Evolutionary conservation across 1,139 yeast genomes (phyloP), one percentile per base, ranked within the genome.

Genomic region (Maudiozyma humilis): DNA sequence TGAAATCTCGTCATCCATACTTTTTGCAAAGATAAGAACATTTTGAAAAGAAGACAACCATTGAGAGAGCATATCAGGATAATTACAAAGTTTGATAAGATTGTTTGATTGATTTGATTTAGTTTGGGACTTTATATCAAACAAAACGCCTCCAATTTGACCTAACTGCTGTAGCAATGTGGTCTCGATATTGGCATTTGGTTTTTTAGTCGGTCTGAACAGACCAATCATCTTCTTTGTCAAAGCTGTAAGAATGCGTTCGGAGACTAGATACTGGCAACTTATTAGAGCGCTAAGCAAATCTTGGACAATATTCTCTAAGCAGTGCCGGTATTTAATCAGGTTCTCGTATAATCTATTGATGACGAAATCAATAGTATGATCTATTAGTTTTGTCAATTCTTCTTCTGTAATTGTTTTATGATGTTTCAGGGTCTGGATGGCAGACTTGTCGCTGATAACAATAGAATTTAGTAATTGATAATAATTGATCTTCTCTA

Each of bases 191-290:
- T 58, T 48, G 1, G 71, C 59, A 3, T 70, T 40, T 38, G 66
- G 57, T 16, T 59, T 57, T 23, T 68, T 68, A 10, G 72, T 57
- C 3, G 61, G 53, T 14, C 47, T 48, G 43, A 60, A 57, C 0
- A 67, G 57, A n/a, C 52, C 53, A 38, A 78, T 54, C 16, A 77
- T 54, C 3, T 70, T 64, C 40, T 65, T 67, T 47, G 72, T 63
- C 3, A 79, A 48, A 0, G 76, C 64, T 3, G 62, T 59, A 4
- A 80, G 59, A 16, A 81, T 49, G 0, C 68, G 51, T 45, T 77
- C 84, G 0, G 79, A 68, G 0, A 76, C 75, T 0, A 85, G 70
- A 76, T 82, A 83, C 45, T 78, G 81, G 0, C 87, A 84, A 14
- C 60, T 62, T 2, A 66, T 58, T 2, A 82, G 54, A 44, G 82